Base-by-base conservation (phyloP, 768 basidiomycete genomes). In the Macrolepiota dolichaula region DNA sequence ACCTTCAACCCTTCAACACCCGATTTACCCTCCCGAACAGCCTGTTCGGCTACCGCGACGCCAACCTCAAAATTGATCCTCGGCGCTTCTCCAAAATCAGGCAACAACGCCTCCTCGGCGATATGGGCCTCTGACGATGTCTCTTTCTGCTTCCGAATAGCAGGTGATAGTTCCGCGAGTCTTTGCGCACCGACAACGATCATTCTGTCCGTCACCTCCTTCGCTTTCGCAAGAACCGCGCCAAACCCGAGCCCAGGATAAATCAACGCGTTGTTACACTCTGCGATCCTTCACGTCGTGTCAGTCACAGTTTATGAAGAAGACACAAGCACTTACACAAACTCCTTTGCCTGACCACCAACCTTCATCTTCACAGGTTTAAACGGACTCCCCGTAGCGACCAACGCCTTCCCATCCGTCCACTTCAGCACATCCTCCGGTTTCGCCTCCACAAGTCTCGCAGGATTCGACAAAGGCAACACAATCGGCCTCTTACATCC, bases 241-340 rank as follows among this genome's bases (percentile, higher is more conserved):
- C 93, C 93, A 62, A 91, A 86, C 6, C 92, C 92, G 35, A 95
- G 81, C 25, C 91, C 94, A 2, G 93, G 92, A 72, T 93, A 94
- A 53, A 94, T 88, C 5, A 94, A 78, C 0, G 89, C 88, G 66
- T 91, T 89, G 69, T 90, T 89, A 71, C 88, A 89, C 67, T 90
- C 87, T 1, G 87, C 88, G 53, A 89, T 86, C 44, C 87, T 90
- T 59, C 11, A 51, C 6, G 52, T n/a, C 27, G 42, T 38, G 40
- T 15, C 61, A 12, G 55, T 19, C 7, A 32, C 42, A 44, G 22
- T 9, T 4, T 24, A 12, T 24, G 24, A 11, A 27, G 25, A 12
- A 27, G 25, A 27, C n/a, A 49, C 19, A 49, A 55, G 2, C 22
- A 56, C 29, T 54, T 65, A 89, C 89, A 80, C 69, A 67, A 73